Evolutionary conservation across 202 grass and related monocot genomes (phyloP), one percentile per base, ranked within the genome.

Genomic region (Brachypodium distachyon): DNA sequence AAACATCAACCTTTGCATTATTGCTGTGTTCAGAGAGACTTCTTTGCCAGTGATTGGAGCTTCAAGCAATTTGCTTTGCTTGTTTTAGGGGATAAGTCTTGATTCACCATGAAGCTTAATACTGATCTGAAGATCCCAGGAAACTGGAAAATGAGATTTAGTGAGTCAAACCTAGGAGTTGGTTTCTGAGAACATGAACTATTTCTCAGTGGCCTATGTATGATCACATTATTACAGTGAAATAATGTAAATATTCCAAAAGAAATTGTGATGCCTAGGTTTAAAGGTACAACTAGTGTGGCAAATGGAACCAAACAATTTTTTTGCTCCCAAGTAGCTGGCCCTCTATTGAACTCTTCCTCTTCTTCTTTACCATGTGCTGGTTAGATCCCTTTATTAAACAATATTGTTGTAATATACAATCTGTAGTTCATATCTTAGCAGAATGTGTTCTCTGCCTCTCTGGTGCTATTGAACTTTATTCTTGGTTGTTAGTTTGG

Each of bases 41-140:
- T 53, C 50, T 52, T 9, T 23, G n/a, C 49, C 8, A 52, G 23
- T 23, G 21, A 19, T 11, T 53, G 50, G 50, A 53, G 19, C 50
- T 82, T 77, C 16, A 72, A 58, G n/a, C n/a, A 53, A 4, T 81
- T 85, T 51, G 13, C 41, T 4, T 74, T 48, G 52, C 52, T 28
- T 56, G 52, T 52, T n/a, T 22, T 52, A 22, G 49, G 49, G 52
- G 25, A 56, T 56, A 55, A 55, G 51, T 55, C 21, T 55, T 55
- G 5, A n/a, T n/a, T n/a, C n/a, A n/a, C n/a, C n/a, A n/a, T n/a
- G n/a, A n/a, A n/a, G n/a, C n/a, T n/a, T n/a, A 43, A 73, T 47
- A 50, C 41, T 11, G 9, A 31, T n/a, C 23, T 42, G 61, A 56
- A 14, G 10, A 36, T 36, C 6, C 33, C 3, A 36, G 33, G 42